Evolutionary conservation across 768 basidiomycete genomes (phyloP).

Genomic region (Kwoniella mangroviensis): DNA sequence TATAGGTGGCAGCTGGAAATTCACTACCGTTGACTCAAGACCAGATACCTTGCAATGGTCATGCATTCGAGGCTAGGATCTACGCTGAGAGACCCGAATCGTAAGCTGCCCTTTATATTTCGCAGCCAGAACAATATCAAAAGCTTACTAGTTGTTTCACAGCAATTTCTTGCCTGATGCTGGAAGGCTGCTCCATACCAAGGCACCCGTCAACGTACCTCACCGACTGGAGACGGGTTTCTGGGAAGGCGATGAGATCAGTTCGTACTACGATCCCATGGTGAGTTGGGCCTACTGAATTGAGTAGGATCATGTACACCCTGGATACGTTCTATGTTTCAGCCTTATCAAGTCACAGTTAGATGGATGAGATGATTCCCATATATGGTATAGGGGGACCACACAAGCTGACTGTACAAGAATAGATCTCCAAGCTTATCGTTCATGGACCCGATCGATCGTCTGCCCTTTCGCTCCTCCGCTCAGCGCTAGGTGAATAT

Average conservation of each 20-base stretch:
- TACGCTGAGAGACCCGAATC: constrained; percentile 95
- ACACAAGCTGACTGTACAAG: neutral
- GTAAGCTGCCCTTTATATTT: constrained; percentile 29
- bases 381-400: no score
- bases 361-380: no score
- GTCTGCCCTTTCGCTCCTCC: constrained; percentile 78
- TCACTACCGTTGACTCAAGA: constrained; percentile 76
- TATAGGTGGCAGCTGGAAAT: constrained; percentile 84
- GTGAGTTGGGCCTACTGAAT: no score
- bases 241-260: constrained; percentile 61
- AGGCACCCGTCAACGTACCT: constrained; percentile 75
- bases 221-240: constrained; percentile 92
- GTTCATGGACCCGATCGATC: constrained; percentile 82
- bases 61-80: constrained; percentile 92
- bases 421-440: constrained; percentile 64
- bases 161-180: constrained; percentile 87
- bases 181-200: constrained; percentile 77
- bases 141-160: neutral
- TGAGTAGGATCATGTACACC: no score
- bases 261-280: constrained; percentile 55
- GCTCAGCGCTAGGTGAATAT: constrained; percentile 83
- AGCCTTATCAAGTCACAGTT: no score
- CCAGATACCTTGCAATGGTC: constrained; percentile 82
- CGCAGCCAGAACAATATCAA: neutral
- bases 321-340: no score